Base-by-base conservation (phyloP, 2,329 filamentous ascomycete species). In the Fusarium mangiferae region DNA sequence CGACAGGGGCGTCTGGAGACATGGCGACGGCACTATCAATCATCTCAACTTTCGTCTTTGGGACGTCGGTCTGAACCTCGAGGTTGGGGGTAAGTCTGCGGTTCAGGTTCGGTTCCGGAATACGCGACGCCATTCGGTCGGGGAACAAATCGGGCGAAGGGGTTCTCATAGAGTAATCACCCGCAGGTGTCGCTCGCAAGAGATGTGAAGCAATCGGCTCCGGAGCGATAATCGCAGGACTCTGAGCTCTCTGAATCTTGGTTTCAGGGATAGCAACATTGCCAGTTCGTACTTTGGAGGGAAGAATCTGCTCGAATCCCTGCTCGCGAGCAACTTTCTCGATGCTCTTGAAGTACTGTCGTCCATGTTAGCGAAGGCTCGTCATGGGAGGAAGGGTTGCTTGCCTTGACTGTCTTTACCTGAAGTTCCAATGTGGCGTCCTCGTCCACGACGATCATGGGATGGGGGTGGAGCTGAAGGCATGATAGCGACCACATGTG, bases 401-500 rank as follows among this genome's bases (percentile, higher is more conserved):
- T 77, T 80, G 87, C 88, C 84, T 88, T 90, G 77, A 93, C 92
- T 0, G 92, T 93, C 85, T 93, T 93, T 70, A 93, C 91, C 80
- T 91, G 91, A 58, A 94, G 84, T 81, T 93, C 91, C 20, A 92
- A 84, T 3, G 92, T 94, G 22, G 92, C 91, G 79, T 96, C 93
- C 77, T 96, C 93, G 78, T 97, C 94, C 51, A 93, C 93, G 15
- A 96, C 93, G 74, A 96, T 91, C 87, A 96, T 90, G 60, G 94
- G 91, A 78, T 95, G 92, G 7, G 90, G 92, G 81, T 96, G 94
- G 72, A 96, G 85, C 81, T 97, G 94, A 46, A 97, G 86, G 62
- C 90, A 91, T 14, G 93, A 96, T 12, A 96, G 87, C 2, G 94
- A 96, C 94, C 94, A 97, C 93, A 96, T 96, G 84, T 96, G 94